Base-by-base conservation (phyloP, 305 asterid genomes). In the Fraxinus latifolia region DNA sequence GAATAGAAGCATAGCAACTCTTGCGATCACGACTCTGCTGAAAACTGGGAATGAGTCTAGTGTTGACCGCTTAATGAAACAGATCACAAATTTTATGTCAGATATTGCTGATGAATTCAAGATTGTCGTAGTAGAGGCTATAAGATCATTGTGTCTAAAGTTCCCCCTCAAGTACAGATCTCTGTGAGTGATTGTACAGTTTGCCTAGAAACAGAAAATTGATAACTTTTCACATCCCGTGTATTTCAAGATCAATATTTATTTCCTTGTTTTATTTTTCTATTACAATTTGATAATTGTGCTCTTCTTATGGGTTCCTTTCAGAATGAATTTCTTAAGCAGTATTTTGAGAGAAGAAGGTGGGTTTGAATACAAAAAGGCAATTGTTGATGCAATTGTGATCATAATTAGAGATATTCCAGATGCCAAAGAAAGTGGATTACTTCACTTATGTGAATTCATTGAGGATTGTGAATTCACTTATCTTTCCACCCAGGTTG, bases 91-190 rank as follows among this genome's bases (percentile, higher is more conserved):
- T 80, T 96, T 96, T 82, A 96, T 96, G 99, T 96, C 99, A 58
- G 99, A 96, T 84, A 94, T 96, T 87, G 99, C 99, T 60, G 99
- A 94, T 86, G 99, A 96, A 87, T 94, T 96, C 91, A 94, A 96
- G 90, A 94, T 96, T 90, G 99, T 96, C 80, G 99, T 96, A 89
- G 98, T 96, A 36, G 99, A 94, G 79, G 99, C 98, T 79, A 96
- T 96, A 80, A 91, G 98, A 86, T 96, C 99, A 34, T 83, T 96
- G 88, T 96, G 99, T 89, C 87, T 96, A 89, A 96, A 96, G 88
- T 94, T 96, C 85, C 99, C 99, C 50, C 97, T 94, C 78, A 96
- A 96, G 89, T 91, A 91, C 93, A 89, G 98, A 96, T 88, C 99
- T 68, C 89, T 96, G 99, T 96, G 85, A 93, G 99, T 93, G 77